Evolutionary conservation across 192 early-diverging fungal species (phyloP).

Genomic region (Coemansia sp.): DNA sequence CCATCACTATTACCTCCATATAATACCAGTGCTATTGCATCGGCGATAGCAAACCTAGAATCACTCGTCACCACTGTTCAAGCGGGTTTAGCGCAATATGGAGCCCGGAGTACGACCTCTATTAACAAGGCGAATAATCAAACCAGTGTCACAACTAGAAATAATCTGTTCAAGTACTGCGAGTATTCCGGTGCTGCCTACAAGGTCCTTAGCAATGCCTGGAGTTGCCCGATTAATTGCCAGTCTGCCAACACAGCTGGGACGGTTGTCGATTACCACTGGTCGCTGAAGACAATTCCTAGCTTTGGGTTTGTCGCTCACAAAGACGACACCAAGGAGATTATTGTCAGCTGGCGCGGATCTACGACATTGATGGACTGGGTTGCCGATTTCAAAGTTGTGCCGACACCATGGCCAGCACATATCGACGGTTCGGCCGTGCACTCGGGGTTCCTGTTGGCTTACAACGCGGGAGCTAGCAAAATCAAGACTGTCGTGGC

Average conservation of each 20-base stretch:
- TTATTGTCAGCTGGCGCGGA: constrained; percentile 43
- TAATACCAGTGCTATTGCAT: not conserved
- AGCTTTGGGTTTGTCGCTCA: constrained; percentile 50
- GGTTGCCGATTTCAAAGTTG: constrained; percentile 33
- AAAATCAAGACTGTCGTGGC: constrained; percentile 18
- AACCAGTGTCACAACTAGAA: not conserved
- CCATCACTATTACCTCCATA: not conserved
- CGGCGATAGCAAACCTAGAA: not conserved
- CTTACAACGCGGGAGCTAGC: constrained; percentile 19
- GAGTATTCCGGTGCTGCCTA: constrained; percentile 54
- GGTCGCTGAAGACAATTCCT: constrained; percentile 24
- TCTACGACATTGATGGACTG: constrained; percentile 22
- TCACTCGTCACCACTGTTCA: not conserved
- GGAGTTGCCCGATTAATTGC: constrained; percentile 41
- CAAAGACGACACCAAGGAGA: constrained; percentile 23
- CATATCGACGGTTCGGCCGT: constrained; percentile 33
- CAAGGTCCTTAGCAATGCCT: constrained; percentile 30
- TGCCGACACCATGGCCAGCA: constrained; percentile 27
- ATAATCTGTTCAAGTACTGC: constrained; percentile 24
- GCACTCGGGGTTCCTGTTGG: constrained; percentile 45
- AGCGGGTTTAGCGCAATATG: not conserved
- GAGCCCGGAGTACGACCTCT: not conserved
- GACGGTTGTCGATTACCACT: constrained; percentile 43
- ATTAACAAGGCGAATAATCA: not conserved
- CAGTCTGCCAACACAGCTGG: constrained; percentile 37